phyloP scores from a whole-genome alignment of 331 rosid genomes.

The Stylosanthes scabra region DNA sequence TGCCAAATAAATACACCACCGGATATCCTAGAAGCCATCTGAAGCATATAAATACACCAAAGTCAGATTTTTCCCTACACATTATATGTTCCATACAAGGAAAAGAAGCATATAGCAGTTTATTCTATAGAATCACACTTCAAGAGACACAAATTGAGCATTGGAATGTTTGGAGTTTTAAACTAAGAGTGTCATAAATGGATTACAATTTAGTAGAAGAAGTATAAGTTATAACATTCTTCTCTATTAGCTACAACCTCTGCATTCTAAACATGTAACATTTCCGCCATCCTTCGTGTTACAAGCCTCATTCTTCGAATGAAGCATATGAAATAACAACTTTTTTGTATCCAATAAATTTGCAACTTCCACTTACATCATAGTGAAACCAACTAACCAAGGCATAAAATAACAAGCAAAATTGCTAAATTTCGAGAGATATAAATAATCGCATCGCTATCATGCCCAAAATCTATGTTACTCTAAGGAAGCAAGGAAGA shows the following conservation, averaged over 20 bases:
- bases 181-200: constrained; percentile 1
- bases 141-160: constrained; percentile 5
- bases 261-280: not conserved
- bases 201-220: constrained; percentile 6
- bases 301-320: not conserved
- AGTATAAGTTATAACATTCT: not conserved
- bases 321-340: not conserved
- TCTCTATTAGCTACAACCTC: not conserved
- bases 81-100: constrained; percentile 5
- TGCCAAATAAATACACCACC: constrained; percentile 74
- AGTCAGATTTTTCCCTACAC: constrained; percentile 13
- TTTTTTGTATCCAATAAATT: not conserved
- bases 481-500: not conserved
- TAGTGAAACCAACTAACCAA: not conserved
- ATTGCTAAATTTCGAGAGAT: constrained; percentile 24
- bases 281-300: not conserved
- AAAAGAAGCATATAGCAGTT: constrained; percentile 9
- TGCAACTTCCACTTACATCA: not conserved
- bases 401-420: not conserved
- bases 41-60: constrained; percentile 41
- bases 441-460: not conserved
- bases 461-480: too few relatives aligned
- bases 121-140: constrained; percentile 20
- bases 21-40: constrained; percentile 99
- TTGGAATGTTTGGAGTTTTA: not conserved